Conservation (phyloP, 1,284 basidiomycete species). For the Volvariella surrecta region DNA sequence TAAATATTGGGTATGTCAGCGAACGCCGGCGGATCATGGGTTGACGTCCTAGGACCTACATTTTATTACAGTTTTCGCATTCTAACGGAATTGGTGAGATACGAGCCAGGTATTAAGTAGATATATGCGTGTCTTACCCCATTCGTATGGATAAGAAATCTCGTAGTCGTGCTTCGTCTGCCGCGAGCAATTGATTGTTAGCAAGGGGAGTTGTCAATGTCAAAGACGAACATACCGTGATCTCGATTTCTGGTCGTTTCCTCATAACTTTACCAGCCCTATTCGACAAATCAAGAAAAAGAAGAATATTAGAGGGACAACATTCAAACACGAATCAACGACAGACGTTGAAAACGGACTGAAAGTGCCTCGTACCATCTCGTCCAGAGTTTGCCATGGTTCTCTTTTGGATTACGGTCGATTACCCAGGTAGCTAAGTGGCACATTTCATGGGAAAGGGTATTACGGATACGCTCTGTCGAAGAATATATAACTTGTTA, state of each 20-base stretch:
- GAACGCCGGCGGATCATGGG: background rate
- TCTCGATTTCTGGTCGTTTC: constrained; percentile 53
- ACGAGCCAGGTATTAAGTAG: background rate
- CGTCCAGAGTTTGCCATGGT: constrained; percentile 64
- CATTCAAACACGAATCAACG: background rate
- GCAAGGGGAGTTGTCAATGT: background rate
- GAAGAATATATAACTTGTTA: background rate
- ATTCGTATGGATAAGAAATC: constrained; percentile 69
- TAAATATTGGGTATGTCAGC: constrained; percentile 19
- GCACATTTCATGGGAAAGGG: constrained; percentile 83
- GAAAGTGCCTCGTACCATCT: constrained; percentile 51
- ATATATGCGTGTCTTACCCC: constrained; percentile 42
- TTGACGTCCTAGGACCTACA: constrained; percentile 29
- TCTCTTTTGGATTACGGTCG: constrained; percentile 53
- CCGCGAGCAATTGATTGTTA: background rate
- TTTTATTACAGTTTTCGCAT: constrained; percentile 58
- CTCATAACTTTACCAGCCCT: constrained; percentile 62
- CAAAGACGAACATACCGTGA: constrained; percentile 47
- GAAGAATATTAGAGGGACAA: background rate
- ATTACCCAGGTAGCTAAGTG: constrained; percentile 81
- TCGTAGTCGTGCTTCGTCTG: constrained; percentile 72
- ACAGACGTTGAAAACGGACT: too few species aligned
- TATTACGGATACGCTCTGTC: constrained; percentile 69
- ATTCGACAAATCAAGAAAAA: background rate
- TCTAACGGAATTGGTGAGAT: constrained; percentile 27